phyloP scores from a whole-genome alignment of 495 filamentous ascomycete genomes.

The Podospora pseudocomata region DNA sequence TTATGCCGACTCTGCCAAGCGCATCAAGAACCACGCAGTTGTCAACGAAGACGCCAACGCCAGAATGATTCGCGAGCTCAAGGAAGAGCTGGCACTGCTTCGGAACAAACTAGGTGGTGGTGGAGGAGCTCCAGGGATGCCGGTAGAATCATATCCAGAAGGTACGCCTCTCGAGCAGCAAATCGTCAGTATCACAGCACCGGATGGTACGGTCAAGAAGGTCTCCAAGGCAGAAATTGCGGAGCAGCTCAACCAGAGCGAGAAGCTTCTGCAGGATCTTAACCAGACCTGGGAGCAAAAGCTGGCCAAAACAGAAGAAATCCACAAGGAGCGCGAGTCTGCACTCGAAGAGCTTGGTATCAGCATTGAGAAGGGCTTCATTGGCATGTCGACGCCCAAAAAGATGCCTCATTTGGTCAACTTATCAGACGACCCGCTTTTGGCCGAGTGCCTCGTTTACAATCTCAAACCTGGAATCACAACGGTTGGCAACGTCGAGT shows the following conservation, averaged over 20 bases:
- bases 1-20: conserved; percentile 96
- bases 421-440: conserved; percentile 88
- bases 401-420: conserved; percentile 99
- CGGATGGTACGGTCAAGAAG: conserved; percentile 85
- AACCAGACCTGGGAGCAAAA: conserved; percentile 99
- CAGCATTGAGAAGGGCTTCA: conserved; percentile 97
- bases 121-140: conserved; percentile 41
- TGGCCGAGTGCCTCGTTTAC: conserved; percentile 96
- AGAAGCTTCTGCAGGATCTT: conserved; percentile 93
- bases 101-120: conserved; percentile 81
- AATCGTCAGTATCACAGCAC: conserved; percentile 86
- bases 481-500: conserved; percentile 86
- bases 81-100: conserved; percentile 86
- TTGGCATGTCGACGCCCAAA: conserved; percentile 92
- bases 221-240: conserved; percentile 98
- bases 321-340: conserved; percentile 94
- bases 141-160: conserved; percentile 74
- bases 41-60: conserved; percentile 99
- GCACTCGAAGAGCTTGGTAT: conserved; percentile 96
- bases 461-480: conserved; percentile 95
- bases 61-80: conserved; percentile 96
- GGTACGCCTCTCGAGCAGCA: conserved; percentile 92
- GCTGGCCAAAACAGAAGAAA: conserved; percentile 86
- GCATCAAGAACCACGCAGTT: conserved; percentile 99
- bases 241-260: conserved; percentile 90